Evolutionary conservation across 805 yeast species (phyloP).

Genomic region (Candida takata): DNA sequence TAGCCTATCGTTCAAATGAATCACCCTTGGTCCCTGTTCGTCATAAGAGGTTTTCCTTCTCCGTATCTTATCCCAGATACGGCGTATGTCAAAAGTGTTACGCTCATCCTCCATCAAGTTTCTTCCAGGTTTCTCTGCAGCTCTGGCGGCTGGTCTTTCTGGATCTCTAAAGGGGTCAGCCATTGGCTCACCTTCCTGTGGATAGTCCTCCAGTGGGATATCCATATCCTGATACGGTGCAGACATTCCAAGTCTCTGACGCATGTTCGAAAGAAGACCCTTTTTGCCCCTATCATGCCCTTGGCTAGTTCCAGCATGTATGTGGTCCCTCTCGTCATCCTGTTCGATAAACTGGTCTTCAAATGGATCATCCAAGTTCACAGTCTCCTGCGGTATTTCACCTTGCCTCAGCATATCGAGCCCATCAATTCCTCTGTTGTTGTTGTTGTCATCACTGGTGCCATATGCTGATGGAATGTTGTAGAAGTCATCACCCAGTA

Average conservation of each 20-base stretch:
- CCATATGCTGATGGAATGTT: slow-evolving; percentile 11
- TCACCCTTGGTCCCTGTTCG: slow-evolving; percentile 49
- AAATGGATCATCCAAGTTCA: slow-evolving; percentile 28
- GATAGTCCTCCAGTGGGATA: slow-evolving; percentile 20
- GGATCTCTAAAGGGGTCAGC: slow-evolving; percentile 24
- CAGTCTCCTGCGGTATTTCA: slow-evolving; percentile 26
- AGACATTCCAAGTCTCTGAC: slow-evolving; percentile 18
- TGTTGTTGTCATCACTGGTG: slow-evolving; percentile 7
- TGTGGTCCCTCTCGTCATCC: too few species aligned
- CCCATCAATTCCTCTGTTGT: slow-evolving; percentile 6
- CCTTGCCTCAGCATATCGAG: slow-evolving; percentile 22
- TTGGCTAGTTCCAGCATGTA: background rate
- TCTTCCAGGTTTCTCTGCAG: slow-evolving; percentile 12
- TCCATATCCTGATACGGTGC: slow-evolving; percentile 22
- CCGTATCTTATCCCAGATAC: slow-evolving; percentile 31
- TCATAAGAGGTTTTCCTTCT: slow-evolving; percentile 16
- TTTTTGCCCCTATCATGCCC: slow-evolving; percentile 3
- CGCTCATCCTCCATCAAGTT: slow-evolving; percentile 27
- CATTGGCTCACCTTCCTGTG: slow-evolving; percentile 4
- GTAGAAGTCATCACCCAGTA: slow-evolving; percentile 13
- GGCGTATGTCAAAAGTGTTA: slow-evolving; percentile 31
- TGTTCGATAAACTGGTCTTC: slow-evolving; percentile 29
- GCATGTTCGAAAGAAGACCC: slow-evolving; percentile 18
- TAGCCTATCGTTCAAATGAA: slow-evolving; percentile 56
- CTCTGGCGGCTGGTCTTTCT: slow-evolving; percentile 13